Percentiles rank a stretch among this genome's conserved stretches.
These are phyloP conservation scores for Tuber magnatum DNA, from an alignment of 495 filamentous ascomycete genomes.

Conservation along the genomic window DNA sequence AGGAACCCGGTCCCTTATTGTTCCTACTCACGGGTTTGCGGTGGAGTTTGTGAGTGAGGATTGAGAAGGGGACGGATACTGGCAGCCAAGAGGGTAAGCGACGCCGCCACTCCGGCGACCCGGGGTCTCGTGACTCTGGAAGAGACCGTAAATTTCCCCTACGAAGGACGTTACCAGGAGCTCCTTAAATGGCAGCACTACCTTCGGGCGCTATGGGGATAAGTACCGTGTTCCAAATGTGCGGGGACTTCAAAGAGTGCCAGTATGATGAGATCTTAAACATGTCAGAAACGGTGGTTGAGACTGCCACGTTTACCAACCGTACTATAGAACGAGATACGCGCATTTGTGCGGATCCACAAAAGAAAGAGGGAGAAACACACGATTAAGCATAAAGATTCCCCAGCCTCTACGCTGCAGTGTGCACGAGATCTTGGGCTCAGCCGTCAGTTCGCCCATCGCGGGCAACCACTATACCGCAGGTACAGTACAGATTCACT, in stretches of 20 bases:
- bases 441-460: background rate
- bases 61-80: too few species aligned
- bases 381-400: background rate
- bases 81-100: too few species aligned
- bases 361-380: background rate
- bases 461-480: background rate
- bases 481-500: background rate
- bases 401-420: background rate
- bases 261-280: background rate
- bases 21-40: too few species aligned
- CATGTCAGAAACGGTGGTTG: background rate
- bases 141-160: background rate
- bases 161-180: background rate
- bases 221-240: background rate
- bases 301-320: background rate
- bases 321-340: background rate
- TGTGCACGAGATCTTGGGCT: background rate
- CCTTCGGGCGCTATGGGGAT: background rate
- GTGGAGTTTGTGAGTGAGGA: too few species aligned
- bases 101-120: too few species aligned
- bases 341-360: background rate
- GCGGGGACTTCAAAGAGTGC: background rate
- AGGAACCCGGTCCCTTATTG: too few species aligned
- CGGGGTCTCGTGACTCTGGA: too few species aligned
- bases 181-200: background rate